phyloP scores from a whole-genome alignment of 1,284 basidiomycete species.

The Baeospora myosura region DNA sequence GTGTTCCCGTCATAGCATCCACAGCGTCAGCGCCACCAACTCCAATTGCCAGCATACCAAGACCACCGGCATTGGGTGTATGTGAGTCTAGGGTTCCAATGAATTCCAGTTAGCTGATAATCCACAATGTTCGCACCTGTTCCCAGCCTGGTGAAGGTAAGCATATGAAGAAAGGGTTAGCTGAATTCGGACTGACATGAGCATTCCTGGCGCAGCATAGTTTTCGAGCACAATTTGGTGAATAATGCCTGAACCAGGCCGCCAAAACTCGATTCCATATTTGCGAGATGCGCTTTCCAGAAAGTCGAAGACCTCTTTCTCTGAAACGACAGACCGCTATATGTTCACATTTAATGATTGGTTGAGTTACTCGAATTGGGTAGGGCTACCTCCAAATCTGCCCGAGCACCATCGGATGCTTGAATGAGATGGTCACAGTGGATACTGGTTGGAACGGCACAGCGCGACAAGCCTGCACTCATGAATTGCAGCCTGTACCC shows the following conservation, averaged over 20 bases:
- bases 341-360: constrained; percentile 1
- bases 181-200: constrained; percentile 51
- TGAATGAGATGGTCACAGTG: constrained; percentile 98
- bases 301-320: constrained; percentile 98
- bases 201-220: constrained; percentile 85
- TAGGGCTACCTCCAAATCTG: constrained; percentile 65
- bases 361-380: background rate
- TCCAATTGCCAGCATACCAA: constrained; percentile 94
- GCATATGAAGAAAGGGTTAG: background rate
- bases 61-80: constrained; percentile 96
- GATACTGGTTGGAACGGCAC: constrained; percentile 81
- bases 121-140: constrained; percentile 42
- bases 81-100: constrained; percentile 85
- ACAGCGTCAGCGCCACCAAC: constrained; percentile 99
- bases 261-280: constrained; percentile 96
- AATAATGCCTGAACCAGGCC: constrained; percentile 91
- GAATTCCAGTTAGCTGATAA: background rate
- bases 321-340: constrained; percentile 79
- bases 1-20: constrained; percentile 95
- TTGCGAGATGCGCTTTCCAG: constrained; percentile 91
- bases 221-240: constrained; percentile 99
- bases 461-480: constrained; percentile 85
- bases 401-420: constrained; percentile 77
- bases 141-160: constrained; percentile 49
- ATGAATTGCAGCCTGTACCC: constrained; percentile 88